Conservation (phyloP, 208 protist genomes). For the Acanthamoeba lenticulata region DNA sequence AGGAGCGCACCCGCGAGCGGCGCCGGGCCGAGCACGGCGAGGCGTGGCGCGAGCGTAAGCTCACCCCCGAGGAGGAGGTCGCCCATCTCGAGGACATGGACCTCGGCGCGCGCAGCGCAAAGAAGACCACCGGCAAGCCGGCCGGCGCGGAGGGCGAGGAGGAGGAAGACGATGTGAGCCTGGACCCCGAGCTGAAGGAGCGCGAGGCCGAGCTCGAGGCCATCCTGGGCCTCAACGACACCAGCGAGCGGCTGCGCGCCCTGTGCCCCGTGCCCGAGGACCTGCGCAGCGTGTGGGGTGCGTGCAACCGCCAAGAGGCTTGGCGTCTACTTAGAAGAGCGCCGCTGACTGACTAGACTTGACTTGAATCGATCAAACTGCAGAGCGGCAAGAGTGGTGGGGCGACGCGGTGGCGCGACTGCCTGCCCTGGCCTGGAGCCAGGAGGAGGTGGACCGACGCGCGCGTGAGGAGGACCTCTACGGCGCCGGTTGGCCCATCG, state of each 20-base stretch:
- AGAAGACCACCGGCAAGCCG: not conserved
- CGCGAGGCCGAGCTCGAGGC: not conserved
- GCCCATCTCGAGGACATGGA: not conserved
- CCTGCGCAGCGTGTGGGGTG: not conserved
- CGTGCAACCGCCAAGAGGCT: not conserved
- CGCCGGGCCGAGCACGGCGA: not conserved
- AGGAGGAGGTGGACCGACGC: not conserved
- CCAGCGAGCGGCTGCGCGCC: not conserved
- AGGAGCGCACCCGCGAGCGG: not conserved
- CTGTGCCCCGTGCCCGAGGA: not conserved
- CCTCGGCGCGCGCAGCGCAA: not conserved
- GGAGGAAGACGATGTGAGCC: not conserved
- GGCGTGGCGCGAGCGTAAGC: not conserved
- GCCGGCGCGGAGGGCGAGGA: not conserved
- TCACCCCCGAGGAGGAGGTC: not conserved
- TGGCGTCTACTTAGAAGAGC: too few species aligned
- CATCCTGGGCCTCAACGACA: not conserved
- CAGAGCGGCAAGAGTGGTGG: not conserved
- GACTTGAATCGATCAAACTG: too few species aligned
- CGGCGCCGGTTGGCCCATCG: not conserved
- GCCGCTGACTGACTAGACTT: too few species aligned
- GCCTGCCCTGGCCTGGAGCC: not conserved
- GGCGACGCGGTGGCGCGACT: not conserved
- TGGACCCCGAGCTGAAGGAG: not conserved
- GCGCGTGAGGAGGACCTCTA: not conserved